Conservation (phyloP, 805 yeast genomes). For the Ogataea methylovora region DNA sequence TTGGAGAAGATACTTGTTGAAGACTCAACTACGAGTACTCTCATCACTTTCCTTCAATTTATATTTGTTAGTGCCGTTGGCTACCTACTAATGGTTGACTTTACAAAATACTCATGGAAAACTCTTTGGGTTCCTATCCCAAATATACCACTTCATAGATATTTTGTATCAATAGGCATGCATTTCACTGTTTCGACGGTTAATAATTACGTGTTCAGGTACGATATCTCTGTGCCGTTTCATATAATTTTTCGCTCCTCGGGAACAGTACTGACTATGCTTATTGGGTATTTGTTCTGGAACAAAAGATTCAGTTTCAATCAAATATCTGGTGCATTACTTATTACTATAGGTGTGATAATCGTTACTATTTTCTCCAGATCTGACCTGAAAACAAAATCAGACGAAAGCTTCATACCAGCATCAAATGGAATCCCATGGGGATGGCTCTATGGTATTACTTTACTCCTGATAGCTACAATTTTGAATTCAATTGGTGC, state of each 20-base stretch:
- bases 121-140: slow-evolving; percentile 19
- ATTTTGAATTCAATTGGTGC: slow-evolving; percentile 50
- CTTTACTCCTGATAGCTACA: slow-evolving; percentile 25
- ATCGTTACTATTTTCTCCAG: too few relatives aligned
- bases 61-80: slow-evolving; percentile 41
- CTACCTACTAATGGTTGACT: slow-evolving; percentile 27
- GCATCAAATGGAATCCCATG: too few relatives aligned
- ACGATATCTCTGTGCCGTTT: slow-evolving; percentile 53
- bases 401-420: too few relatives aligned
- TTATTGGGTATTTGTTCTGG: slow-evolving; percentile 42
- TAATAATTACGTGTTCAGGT: slow-evolving; percentile 52
- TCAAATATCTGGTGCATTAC: slow-evolving; percentile 43
- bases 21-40: slow-evolving; percentile 32
- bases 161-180: slow-evolving; percentile 39
- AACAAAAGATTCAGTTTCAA: slow-evolving; percentile 33
- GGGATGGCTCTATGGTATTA: slow-evolving; percentile 5
- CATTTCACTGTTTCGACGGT: slow-evolving; percentile 44
- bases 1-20: slow-evolving; percentile 44
- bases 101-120: slow-evolving; percentile 11
- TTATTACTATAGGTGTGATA: slow-evolving; percentile 50
- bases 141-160: slow-evolving; percentile 33
- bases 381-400: too few relatives aligned
- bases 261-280: slow-evolving; percentile 55
- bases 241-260: slow-evolving; percentile 63
- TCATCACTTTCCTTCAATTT: slow-evolving; percentile 56